A percentile compares a stretch with the other conserved stretches of the same genome.
Evolutionary conservation across 192 early-diverging fungal genomes (phyloP).

Genomic region (Phycomyces blakesleeanus): DNA sequence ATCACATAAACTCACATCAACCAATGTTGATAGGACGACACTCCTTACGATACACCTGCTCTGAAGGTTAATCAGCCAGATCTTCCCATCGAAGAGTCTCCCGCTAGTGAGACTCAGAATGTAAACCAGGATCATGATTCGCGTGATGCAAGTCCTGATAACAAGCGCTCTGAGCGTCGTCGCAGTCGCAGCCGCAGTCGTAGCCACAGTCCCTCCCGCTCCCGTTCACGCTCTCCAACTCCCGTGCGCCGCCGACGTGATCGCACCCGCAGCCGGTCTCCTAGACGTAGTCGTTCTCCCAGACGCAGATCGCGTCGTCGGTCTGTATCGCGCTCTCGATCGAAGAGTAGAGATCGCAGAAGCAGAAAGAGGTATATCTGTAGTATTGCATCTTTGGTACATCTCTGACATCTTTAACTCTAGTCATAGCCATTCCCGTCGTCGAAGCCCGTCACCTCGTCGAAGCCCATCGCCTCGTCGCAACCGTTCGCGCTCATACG

Average conservation of each 20-base stretch:
- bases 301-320: constrained; percentile 19
- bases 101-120: not conserved
- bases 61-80: not conserved
- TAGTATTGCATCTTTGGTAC: not conserved
- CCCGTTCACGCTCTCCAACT: not conserved
- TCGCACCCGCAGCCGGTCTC: constrained; percentile 22
- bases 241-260: not conserved
- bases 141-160: not conserved
- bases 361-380: constrained; percentile 7
- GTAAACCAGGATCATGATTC: not conserved
- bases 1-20: not conserved
- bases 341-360: constrained; percentile 13
- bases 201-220: not conserved
- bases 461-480: constrained; percentile 22
- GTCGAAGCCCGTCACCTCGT: constrained; percentile 22
- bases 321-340: constrained; percentile 20
- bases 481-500: constrained; percentile 1
- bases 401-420: not conserved
- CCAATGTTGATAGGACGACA: not conserved
- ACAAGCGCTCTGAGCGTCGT: not conserved
- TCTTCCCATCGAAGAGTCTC: not conserved
- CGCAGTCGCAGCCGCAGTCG: not conserved
- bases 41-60: not conserved
- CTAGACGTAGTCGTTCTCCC: constrained; percentile 12
- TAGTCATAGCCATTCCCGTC: constrained; percentile 4